A percentile compares a stretch with the other conserved stretches of the same genome.
phyloP scores from a whole-genome alignment of 2,329 filamentous ascomycete species.

The Penicillium italicum region DNA sequence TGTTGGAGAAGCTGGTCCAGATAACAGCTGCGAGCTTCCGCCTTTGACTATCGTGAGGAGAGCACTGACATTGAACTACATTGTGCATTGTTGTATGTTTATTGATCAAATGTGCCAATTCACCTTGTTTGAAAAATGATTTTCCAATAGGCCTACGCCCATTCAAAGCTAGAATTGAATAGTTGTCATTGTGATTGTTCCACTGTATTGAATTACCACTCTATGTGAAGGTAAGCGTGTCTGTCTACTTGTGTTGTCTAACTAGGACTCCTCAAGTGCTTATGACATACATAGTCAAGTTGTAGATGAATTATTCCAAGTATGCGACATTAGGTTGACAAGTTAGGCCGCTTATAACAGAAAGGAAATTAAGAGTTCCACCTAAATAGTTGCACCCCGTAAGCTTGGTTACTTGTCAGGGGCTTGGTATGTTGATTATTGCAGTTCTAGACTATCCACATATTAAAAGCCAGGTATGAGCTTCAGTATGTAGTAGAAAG shows the following conservation, averaged over 20 bases:
- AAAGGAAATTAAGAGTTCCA: neutral
- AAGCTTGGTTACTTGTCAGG: neutral
- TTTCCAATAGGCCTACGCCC: neutral
- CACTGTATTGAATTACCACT: neutral
- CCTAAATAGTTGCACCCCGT: neutral
- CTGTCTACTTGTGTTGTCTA: neutral
- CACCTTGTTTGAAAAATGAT: neutral
- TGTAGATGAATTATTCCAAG: neutral
- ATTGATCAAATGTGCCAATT: neutral
- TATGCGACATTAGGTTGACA: neutral
- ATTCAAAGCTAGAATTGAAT: neutral
- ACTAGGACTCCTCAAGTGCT: neutral
- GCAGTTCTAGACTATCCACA: neutral
- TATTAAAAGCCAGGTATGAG: neutral
- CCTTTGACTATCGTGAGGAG: slow-evolving; percentile 13
- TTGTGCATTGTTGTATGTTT: neutral
- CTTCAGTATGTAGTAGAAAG: too few relatives aligned
- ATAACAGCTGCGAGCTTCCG: slow-evolving; percentile 16
- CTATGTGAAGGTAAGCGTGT: neutral
- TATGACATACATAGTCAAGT: neutral
- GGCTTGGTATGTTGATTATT: slow-evolving; percentile 1
- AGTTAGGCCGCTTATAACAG: too few relatives aligned
- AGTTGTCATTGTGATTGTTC: neutral
- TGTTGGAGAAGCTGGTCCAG: slow-evolving; percentile 21
- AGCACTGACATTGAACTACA: neutral